Evolutionary conservation across 352 stramenopile genomes (phyloP).

Genomic region (Phytopythium ostracodes): DNA sequence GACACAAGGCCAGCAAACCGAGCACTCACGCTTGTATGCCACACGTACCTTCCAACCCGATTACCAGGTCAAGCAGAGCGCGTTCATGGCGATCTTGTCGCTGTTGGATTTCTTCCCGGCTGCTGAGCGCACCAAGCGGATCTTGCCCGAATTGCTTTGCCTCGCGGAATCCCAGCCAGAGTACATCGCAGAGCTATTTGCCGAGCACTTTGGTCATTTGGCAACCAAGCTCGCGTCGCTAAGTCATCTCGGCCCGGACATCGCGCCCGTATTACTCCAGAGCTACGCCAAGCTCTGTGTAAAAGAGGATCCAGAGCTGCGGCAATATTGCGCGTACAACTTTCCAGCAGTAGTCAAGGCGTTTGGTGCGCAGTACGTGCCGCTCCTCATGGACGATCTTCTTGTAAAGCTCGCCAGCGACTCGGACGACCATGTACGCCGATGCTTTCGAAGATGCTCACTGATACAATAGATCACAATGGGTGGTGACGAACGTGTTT

Average conservation of each 20-base stretch:
- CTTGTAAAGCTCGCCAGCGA: slow-evolving; percentile 56
- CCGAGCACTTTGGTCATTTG: slow-evolving; percentile 51
- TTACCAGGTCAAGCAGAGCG: slow-evolving; percentile 69
- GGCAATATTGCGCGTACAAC: slow-evolving; percentile 71
- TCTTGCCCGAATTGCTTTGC: slow-evolving; percentile 64
- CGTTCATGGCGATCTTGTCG: slow-evolving; percentile 68
- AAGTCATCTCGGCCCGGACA: slow-evolving; percentile 54
- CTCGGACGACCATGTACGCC: slow-evolving; percentile 35
- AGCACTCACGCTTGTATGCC: neutral
- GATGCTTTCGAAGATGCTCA: neutral
- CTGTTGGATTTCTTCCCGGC: slow-evolving; percentile 69
- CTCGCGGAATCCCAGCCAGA: slow-evolving; percentile 52
- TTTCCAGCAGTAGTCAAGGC: slow-evolving; percentile 76
- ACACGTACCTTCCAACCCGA: neutral
- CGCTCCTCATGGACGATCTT: slow-evolving; percentile 70
- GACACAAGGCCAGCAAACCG: neutral
- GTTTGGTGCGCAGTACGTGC: slow-evolving; percentile 47
- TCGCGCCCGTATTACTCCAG: slow-evolving; percentile 45
- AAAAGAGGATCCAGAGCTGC: slow-evolving; percentile 53
- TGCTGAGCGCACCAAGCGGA: slow-evolving; percentile 47
- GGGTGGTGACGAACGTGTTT: neutral
- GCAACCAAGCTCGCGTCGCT: slow-evolving; percentile 62
- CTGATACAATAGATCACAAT: neutral
- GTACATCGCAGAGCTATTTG: slow-evolving; percentile 49
- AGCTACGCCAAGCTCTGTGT: slow-evolving; percentile 57